Evolutionary conservation across 2,329 filamentous ascomycete genomes (phyloP), one percentile per base, ranked within the genome.

Genomic region (Diaporthe ampelina): DNA sequence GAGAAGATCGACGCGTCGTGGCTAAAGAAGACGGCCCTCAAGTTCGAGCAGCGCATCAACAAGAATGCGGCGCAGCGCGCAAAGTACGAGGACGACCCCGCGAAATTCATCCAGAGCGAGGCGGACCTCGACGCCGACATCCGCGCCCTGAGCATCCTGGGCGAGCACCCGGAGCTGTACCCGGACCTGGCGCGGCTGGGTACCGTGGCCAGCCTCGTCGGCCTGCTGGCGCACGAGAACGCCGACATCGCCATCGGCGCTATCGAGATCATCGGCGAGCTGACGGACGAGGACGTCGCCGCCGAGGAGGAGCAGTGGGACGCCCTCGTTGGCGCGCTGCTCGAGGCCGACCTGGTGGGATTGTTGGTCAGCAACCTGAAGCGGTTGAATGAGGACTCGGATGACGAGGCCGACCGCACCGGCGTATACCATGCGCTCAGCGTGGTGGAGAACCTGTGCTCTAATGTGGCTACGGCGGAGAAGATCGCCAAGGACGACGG

Each of bases 211-310:
- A 95, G 93, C 72, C 84, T 99, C 68, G 94, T 97, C 1, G 91
- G 92, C 2, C 84, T 99, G 70, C 86, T 99, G 65, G 93, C 96
- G 21, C 97, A 99, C 82, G 97, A 99, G 79, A 99, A 99, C 82
- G 96, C 95, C 0, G 97, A 99, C 80, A 97, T 99, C 77, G 95
- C 97, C 15, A 97, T 98, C 79, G 94, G 93, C 76, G 94, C 93
- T 0, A 92, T 98, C 67, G 94, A 98, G 84, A 94, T 98, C 61
- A 91, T 99, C 68, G 92, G 91, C 73, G 97, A 99, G 84, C 86
- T 98, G 78, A 97, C 95, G 19, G 97, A 98, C 79, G 95, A 99
- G 81, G 96, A 98, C 80, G 94, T 98, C 2, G 89, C 92, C 56
- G 94, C 94, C 2, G 91, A 93, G 75, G 92, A 95, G 78, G 91